phyloP scores from a whole-genome alignment of 768 basidiomycete genomes.

The Tulasnella sp. region DNA sequence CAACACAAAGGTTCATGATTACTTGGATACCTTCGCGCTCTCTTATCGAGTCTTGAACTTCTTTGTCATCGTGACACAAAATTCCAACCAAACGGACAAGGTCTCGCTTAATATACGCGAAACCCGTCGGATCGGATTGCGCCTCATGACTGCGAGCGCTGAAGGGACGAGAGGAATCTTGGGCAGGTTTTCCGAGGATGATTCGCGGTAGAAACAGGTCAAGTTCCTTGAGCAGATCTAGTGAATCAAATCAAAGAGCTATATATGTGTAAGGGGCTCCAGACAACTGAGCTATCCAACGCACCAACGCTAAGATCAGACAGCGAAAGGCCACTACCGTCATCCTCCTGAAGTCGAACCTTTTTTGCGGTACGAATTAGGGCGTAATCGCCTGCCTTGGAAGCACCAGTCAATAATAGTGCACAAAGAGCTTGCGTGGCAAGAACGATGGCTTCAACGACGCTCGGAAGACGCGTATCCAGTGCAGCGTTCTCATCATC shows the following conservation, averaged over 20 bases:
- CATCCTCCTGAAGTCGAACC: background rate
- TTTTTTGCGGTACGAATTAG: constrained; percentile 26
- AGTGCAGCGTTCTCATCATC: constrained; percentile 28
- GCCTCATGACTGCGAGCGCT: background rate
- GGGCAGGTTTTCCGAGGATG: constrained; percentile 57
- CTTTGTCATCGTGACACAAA: constrained; percentile 53
- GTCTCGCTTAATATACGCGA: constrained; percentile 80
- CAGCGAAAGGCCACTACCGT: background rate
- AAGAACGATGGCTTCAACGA: constrained; percentile 69
- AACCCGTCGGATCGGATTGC: constrained; percentile 43
- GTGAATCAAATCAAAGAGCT: background rate
- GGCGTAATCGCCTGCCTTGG: background rate
- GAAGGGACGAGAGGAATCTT: constrained; percentile 16
- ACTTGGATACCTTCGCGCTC: constrained; percentile 65
- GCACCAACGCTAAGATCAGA: background rate
- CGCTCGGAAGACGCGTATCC: constrained; percentile 67
- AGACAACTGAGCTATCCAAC: background rate
- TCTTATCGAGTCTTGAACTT: constrained; percentile 68
- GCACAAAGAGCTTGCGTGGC: constrained; percentile 68
- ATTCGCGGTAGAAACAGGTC: constrained; percentile 80
- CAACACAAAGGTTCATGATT: constrained; percentile 79
- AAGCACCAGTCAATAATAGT: constrained; percentile 44
- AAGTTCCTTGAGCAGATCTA: constrained; percentile 67
- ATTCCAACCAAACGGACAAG: constrained; percentile 82
- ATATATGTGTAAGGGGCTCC: background rate